phyloP scores from a whole-genome alignment of 2,329 filamentous ascomycete species.

The Sporothrix curviconia region DNA sequence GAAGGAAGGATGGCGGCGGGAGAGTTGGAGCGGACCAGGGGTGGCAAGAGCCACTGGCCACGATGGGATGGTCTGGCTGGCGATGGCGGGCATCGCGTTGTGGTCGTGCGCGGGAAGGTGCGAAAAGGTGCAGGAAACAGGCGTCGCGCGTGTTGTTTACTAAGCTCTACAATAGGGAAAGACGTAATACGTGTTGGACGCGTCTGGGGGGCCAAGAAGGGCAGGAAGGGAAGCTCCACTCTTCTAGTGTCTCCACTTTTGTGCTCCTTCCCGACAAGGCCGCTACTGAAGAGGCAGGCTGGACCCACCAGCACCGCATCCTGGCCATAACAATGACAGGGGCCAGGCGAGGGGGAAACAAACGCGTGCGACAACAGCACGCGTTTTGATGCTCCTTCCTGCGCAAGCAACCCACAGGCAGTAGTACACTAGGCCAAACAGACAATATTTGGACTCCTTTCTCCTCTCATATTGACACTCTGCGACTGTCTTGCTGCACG shows the following conservation, averaged over 20 bases:
- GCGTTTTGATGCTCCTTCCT: no score
- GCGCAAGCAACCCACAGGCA: no score
- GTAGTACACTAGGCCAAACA: no score
- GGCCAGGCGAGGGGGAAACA: not conserved
- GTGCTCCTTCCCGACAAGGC: conserved; percentile 10
- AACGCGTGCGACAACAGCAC: not conserved
- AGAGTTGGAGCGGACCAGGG: not conserved
- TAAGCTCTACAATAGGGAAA: conserved; percentile 19
- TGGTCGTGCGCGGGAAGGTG: conserved; percentile 4
- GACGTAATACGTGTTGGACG: conserved; percentile 19
- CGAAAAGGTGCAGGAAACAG: not conserved
- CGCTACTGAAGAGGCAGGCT: not conserved
- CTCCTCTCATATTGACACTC: no score
- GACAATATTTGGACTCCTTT: no score
- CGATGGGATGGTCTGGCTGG: not conserved
- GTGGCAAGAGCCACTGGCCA: conserved; percentile 13
- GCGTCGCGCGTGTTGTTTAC: conserved; percentile 22
- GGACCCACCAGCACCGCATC: not conserved
- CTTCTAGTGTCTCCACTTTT: conserved; percentile 4
- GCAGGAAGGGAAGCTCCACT: no score
- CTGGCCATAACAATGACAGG: conserved; percentile 7
- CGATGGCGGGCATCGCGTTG: not conserved
- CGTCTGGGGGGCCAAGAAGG: conserved; percentile 18
- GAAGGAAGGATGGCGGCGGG: conserved; percentile 11
- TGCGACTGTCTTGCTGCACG: not conserved